Evolutionary conservation across 352 stramenopile species (phyloP), one percentile per base, ranked within the genome.

Genomic region (Phytophthora cryptogea): DNA sequence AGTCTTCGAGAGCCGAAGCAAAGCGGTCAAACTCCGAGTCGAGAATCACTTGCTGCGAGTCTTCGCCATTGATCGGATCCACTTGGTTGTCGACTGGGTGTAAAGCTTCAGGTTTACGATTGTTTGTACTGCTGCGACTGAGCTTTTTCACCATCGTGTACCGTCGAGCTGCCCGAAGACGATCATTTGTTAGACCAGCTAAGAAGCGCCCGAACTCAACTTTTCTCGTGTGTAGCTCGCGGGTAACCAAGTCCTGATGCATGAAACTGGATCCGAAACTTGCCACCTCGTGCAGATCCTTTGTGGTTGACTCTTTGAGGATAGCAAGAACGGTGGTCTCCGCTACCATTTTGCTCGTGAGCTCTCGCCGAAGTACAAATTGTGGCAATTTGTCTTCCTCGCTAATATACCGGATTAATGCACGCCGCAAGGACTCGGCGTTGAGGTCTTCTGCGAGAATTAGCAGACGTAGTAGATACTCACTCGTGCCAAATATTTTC

Each of bases 391-490:
- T 76, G 9, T 60, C 42, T 3, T 65, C 45, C 37, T 78, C 75
- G 33, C 75, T 80, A 7, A 93, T 57, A 45, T 91, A 93, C 3
- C 50, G 63, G 7, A 89, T 57, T 11, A 90, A 35, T 4, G 79
- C 81, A 5, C 79, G 68, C 3, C 80, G 70, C 13, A 93, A 65
- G 0, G 68, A 58, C n/a, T 83, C 73, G 5, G 74, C 78, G 14
- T 90, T 79, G 0, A 93, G 47, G 41, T 93, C 83, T 54, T 93
- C 80, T 0, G 83, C 78, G 1, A 93, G 66, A 52, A 93, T 88
- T 14, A 93, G 64, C 3, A 93, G 54, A 0, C 80, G 83, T 16
- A 92, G 59, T 0, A 92, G 55, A 33, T 81, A 89, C n/a, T 90
- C 81, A 46, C 80, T 89, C 0, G 80, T 66, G 10, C 83, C 83